phyloP scores from a whole-genome alignment of 306 rosid genomes.

The Citrullus mucosospermus region DNA sequence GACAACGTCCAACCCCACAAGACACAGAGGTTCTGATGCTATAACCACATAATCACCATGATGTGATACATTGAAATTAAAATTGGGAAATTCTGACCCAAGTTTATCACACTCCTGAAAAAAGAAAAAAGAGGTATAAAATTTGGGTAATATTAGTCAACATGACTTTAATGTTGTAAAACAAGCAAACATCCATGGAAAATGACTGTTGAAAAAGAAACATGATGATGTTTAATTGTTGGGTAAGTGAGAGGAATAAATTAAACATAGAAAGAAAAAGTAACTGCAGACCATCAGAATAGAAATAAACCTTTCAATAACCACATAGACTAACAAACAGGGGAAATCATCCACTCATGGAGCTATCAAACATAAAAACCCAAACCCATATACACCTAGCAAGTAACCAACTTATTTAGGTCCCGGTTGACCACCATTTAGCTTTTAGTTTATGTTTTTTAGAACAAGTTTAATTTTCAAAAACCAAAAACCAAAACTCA shows the following conservation, averaged over 20 bases:
- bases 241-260: background rate
- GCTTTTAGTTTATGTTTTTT: no score
- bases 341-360: background rate
- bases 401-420: background rate
- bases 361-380: background rate
- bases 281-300: background rate
- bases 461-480: background rate
- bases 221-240: background rate
- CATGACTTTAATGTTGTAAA: background rate
- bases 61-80: slow-evolving; percentile 80
- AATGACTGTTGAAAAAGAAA: background rate
- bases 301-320: background rate
- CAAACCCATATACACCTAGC: background rate
- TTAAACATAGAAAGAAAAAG: background rate
- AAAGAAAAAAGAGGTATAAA: background rate
- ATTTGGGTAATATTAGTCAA: background rate
- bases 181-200: background rate
- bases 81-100: slow-evolving; percentile 46
- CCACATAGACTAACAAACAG: background rate
- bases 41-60: slow-evolving; percentile 88
- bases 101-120: slow-evolving; percentile 37
- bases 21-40: slow-evolving; percentile 81
- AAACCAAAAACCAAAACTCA: no score
- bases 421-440: no score
- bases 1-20: slow-evolving; percentile 80